Evolutionary conservation across 2,329 filamentous ascomycete genomes (phyloP), one percentile per base, ranked within the genome.

Genomic region (Trichoderma koningiopsis): DNA sequence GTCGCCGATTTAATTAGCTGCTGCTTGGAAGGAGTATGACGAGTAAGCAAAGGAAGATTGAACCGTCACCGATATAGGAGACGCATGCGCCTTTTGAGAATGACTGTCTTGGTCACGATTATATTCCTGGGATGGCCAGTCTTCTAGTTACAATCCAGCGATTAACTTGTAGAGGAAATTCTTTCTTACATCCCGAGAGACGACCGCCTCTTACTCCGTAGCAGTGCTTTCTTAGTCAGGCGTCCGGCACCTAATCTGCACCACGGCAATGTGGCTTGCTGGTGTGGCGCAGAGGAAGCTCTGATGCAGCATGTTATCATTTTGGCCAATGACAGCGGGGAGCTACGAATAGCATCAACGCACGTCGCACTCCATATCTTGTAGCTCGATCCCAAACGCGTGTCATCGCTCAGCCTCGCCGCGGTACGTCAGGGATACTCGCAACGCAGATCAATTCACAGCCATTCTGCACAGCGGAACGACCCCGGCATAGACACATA

Each of bases 361-460:
- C 27, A 47, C 24, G 27, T 37, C 52, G 43, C 22, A 49, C 29
- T 33, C 53, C 40, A 58, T 58, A 33, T 55, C 27, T 33, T 33
- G 2, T 31, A 27, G 55, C 56, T 35, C 43, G n/a, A 31, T 60
- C 52, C 52, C 24, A 47, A 27, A 53, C 57, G 31, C 65, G 65
- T 61, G 57, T 35, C 47, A 68, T 68, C 47, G 57, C 65, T 68
- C 65, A 60, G 65, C 65, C 57, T 61, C 57, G 65, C 33, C 65
- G 31, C 47, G 47, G 7, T 49, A 33, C 13, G 7, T 40, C 37
- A 29, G 31, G 22, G 49, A 27, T 7, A 66, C n/a, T 31, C 37
- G 29, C 40, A 49, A n/a, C 63, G 63, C 63, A 13, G 33, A 13
- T 13, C 35, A 52, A 49, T 19, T n/a, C n/a, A n/a, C n/a, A n/a